Conservation (phyloP, 192 early-diverging fungal genomes). For the Helicostylum pulchrum region DNA sequence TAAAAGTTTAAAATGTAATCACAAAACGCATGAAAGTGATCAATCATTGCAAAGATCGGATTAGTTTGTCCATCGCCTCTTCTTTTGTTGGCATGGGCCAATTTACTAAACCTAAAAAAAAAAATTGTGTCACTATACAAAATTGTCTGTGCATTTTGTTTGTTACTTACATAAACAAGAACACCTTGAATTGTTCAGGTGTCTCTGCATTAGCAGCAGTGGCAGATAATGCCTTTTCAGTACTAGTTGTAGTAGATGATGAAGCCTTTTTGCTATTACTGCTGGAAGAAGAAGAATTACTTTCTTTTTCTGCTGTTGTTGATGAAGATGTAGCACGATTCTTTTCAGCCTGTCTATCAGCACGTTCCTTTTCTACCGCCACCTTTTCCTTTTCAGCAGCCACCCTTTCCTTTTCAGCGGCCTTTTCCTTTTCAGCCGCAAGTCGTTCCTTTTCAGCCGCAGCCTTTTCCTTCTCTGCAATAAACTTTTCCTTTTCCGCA, state of each 20-base stretch:
- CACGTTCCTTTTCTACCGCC: background rate
- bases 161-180: constrained; percentile 24
- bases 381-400: too few relatives aligned
- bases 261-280: background rate
- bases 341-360: too few relatives aligned
- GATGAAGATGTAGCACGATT: background rate
- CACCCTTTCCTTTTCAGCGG: too few relatives aligned
- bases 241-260: background rate
- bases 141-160: background rate
- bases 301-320: background rate
- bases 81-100: constrained; percentile 17
- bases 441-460: background rate
- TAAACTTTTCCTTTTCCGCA: background rate
- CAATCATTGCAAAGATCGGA: constrained; percentile 5
- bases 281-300: too few relatives aligned
- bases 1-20: constrained; percentile 22
- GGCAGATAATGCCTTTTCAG: background rate
- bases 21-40: constrained; percentile 18
- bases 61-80: constrained; percentile 8
- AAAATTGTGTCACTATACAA: background rate
- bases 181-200: constrained; percentile 13
- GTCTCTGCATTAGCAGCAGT: constrained; percentile 25
- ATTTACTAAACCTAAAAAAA: constrained; percentile 22
- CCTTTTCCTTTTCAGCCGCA: background rate
- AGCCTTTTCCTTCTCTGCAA: background rate